These are phyloP conservation scores for Penicillium silybi DNA, from an alignment of 495 filamentous ascomycete species.

Conservation along the genomic window DNA sequence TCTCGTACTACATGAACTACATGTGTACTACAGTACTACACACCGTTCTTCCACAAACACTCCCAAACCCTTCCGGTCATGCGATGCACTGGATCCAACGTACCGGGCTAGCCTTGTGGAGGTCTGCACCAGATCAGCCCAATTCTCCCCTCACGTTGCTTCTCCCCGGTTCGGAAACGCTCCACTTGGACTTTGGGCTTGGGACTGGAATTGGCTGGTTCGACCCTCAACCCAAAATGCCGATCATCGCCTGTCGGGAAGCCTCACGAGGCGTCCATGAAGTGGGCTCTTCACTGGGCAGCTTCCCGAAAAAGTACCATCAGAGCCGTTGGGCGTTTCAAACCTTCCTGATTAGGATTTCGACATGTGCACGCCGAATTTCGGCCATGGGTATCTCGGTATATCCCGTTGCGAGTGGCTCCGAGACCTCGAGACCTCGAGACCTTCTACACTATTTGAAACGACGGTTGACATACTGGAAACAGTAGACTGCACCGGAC, in stretches of 20 bases:
- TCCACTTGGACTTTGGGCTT: constrained; percentile 1
- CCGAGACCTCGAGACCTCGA: no score
- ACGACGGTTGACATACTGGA: not conserved
- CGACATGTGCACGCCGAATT: not conserved
- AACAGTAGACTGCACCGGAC: not conserved
- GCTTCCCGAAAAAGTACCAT: constrained; percentile 10
- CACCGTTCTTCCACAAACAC: no score
- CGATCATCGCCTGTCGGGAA: constrained; percentile 16
- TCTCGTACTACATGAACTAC: no score
- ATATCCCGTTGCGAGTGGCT: no score
- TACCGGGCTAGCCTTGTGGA: constrained; percentile 6
- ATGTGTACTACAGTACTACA: not conserved
- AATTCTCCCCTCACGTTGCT: not conserved
- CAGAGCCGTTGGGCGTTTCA: constrained; percentile 19
- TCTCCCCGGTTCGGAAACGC: constrained; percentile 2
- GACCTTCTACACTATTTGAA: not conserved
- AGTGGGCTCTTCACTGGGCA: constrained; percentile 4
- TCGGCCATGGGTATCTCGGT: not conserved
- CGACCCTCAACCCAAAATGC: constrained; percentile 14
- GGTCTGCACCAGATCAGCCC: constrained; percentile 5
- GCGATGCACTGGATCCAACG: not conserved
- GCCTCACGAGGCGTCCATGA: constrained; percentile 11
- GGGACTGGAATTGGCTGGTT: no score
- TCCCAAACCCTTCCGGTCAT: not conserved
- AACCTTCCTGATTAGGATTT: constrained; percentile 11